Base-by-base conservation (phyloP, 805 yeast genomes). In the Alloascoidea africana region DNA sequence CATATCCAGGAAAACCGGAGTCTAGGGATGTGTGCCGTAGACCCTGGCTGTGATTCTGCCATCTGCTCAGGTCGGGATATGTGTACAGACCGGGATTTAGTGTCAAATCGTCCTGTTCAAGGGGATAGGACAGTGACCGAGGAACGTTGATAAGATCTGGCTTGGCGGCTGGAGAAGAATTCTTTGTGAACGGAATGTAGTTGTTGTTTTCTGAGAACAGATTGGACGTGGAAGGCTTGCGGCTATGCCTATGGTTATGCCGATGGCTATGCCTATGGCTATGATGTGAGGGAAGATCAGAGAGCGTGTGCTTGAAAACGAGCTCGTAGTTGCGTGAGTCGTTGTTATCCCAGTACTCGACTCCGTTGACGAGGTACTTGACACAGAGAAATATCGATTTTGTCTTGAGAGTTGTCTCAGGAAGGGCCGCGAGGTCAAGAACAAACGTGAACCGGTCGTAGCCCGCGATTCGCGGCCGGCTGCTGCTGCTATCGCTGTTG, bases 341-440 rank as follows among this genome's bases (percentile, higher is more conserved):
- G 56, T 84, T 85, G 58, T 81, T 84, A 54, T 84, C 95, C 94
- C 94, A 84, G 49, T 52, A 68, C 45, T 76, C 86, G 34, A 50
- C 47, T 13, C 66, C 65, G 33, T 58, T 54, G 14, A 71, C 56
- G 35, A 51, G 48, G 52, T 70, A 82, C 38, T 68, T 65, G 33
- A 79, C 65, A 48, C 93, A 82, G 46, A 81, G 58, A 34, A 61
- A 56, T 43, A 68, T 47, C 14, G 57, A 44, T 30, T 53, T 51
- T 33, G 47, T 38, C 18, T 50, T 46, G 17, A 54, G 47, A 16
- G 41, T 42, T 19, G 41, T 49, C 39, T 46, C 47, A 16, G 60
- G 56, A 34, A 62, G 46, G 18, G 50, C 52, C 18, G 42, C 41
- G 18, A 61, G 46, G 18, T 54, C 68, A 36, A 85, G 63, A 42